A percentile compares a stretch with the other conserved stretches of the same genome.
Evolutionary conservation across 83 land plant genomes (phyloP).

Genomic region (Picea abies): DNA sequence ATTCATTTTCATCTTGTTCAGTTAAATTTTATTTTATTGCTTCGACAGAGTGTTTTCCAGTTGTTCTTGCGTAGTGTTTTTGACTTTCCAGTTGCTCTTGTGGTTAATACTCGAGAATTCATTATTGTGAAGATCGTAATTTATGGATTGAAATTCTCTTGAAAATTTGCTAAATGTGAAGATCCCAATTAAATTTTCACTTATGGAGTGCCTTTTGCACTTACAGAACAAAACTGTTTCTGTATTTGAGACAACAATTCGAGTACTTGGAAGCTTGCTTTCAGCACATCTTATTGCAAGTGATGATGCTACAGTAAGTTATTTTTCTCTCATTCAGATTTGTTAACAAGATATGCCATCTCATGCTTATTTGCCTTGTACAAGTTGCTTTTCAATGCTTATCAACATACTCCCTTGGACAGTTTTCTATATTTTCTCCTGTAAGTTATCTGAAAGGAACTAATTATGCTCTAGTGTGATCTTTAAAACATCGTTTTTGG

Average conservation of each 20-base stretch:
- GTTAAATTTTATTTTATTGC: background rate
- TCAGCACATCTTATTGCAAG: slow-evolving; percentile 98
- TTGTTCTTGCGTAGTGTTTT: too few relatives aligned
- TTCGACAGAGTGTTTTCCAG: too few relatives aligned
- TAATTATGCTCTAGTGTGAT: background rate
- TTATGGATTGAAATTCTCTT: background rate
- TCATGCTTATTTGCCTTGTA: background rate
- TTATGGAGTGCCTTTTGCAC: slow-evolving; percentile 6
- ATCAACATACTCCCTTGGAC: background rate
- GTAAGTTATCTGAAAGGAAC: background rate
- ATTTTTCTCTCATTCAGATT: slow-evolving; percentile 4
- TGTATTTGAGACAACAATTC: slow-evolving; percentile 96
- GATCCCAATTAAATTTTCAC: background rate
- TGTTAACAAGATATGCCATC: background rate
- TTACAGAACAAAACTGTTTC: slow-evolving; percentile 98
- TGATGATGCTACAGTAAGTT: slow-evolving; percentile 86
- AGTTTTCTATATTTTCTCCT: background rate
- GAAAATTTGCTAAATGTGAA: background rate
- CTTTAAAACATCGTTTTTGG: background rate
- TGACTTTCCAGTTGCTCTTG: too few relatives aligned
- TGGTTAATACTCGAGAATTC: background rate
- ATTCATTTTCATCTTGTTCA: too few relatives aligned
- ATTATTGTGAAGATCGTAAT: background rate
- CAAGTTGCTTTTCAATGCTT: background rate
- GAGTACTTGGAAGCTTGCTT: slow-evolving; percentile 95